Base-by-base conservation (phyloP, 768 basidiomycete species). In the Filobasidium wieringae region DNA sequence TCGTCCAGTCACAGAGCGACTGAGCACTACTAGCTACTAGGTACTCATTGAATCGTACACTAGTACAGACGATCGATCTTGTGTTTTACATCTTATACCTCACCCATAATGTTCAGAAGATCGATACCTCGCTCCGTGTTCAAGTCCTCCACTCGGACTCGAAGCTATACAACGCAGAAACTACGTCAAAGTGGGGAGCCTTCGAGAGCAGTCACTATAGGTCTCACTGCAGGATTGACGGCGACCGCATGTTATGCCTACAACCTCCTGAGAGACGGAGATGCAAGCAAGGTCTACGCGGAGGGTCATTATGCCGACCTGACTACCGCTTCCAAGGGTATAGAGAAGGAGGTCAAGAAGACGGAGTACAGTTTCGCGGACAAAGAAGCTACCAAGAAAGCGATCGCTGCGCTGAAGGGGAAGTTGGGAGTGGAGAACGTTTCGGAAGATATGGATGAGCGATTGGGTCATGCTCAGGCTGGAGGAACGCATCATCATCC, bases 401-500 rank as follows among this genome's bases (percentile, higher is more conserved):
- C n/a, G 36, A 37, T 37, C n/a, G 36, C 11, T 9, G n/a, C n/a
- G 11, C n/a, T 37, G 36, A 37, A 37, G 36, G 36, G n/a, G n/a
- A 37, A 37, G 36, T n/a, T 37, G 9, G 36, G 36, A n/a, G 36
- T 9, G n/a, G 36, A 37, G 36, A 37, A 37, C 11, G 36, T 37
- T n/a, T 37, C 36, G 36, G 36, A n/a, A n/a, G n/a, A n/a, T n/a
- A n/a, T n/a, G n/a, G 64, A 54, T 15, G 71, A 72, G 57, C 36
- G 68, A 37, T 53, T 64, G 52, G 53, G 41, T 26, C 71, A 72
- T 53, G 71, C 69, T 4, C 60, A 69, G 19, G 64, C 63, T 27
- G 71, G 65, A 56, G 70, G 71, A 65, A 68, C 64, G 22, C 70
- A 72, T 60, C 71, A 72, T 55, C 59, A 62, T 14, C 67, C 61